A percentile compares a stretch with the other conserved stretches of the same genome.
Evolutionary conservation across 805 yeast species (phyloP).

Genomic region (Brettanomyces naardenensis): DNA sequence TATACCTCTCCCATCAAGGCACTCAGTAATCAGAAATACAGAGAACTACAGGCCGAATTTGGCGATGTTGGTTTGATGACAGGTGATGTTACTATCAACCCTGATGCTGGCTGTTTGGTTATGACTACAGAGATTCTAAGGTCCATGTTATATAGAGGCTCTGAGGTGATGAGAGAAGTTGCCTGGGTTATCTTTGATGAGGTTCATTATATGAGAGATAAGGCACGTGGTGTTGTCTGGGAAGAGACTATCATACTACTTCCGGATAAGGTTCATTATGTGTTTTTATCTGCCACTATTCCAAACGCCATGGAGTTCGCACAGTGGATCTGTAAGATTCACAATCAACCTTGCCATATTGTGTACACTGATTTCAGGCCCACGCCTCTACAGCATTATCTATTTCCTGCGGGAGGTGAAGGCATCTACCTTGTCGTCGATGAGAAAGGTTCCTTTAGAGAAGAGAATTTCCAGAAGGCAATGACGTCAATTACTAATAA

Average conservation of each 20-base stretch:
- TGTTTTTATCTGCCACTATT: constrained; percentile 87
- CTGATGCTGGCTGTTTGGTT: constrained; percentile 91
- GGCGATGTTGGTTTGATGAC: constrained; percentile 87
- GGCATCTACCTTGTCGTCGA: constrained; percentile 97
- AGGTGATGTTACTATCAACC: constrained; percentile 96
- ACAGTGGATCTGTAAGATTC: constrained; percentile 95
- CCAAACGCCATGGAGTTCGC: constrained; percentile 99
- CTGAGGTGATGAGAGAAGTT: constrained; percentile 92
- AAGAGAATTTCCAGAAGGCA: constrained; percentile 96
- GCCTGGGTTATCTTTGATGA: constrained; percentile 97
- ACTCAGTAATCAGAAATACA: constrained; percentile 80
- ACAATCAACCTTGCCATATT: constrained; percentile 94
- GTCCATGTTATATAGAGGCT: constrained; percentile 93
- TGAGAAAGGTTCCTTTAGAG: constrained; percentile 92
- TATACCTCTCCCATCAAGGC: constrained; percentile 95
- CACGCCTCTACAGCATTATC: constrained; percentile 94
- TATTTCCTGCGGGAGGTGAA: constrained; percentile 97
- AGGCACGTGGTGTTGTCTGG: constrained; percentile 98
- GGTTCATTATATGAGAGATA: constrained; percentile 95
- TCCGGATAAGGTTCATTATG: constrained; percentile 92
- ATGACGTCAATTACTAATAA: constrained; percentile 87
- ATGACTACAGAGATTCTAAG: constrained; percentile 97
- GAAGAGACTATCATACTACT: constrained; percentile 97
- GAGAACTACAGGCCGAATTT: constrained; percentile 42
- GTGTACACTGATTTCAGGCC: constrained; percentile 99